Evolutionary conservation across 306 rosid genomes (phyloP).

Genomic region (Medicago arabica): DNA sequence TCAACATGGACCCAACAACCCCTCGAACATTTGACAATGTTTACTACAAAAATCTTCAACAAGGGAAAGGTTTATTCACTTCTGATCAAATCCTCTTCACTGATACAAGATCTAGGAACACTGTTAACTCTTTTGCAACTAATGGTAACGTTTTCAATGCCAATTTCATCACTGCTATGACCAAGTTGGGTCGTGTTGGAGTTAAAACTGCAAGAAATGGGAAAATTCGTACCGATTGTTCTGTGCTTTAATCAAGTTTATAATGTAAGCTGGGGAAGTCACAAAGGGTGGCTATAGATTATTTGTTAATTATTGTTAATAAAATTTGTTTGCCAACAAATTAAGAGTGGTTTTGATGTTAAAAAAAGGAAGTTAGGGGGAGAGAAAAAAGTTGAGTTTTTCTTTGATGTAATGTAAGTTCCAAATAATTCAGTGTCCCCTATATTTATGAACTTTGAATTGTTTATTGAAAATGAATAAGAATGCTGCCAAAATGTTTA

Average conservation of each 20-base stretch:
- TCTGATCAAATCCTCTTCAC: constrained; percentile 72
- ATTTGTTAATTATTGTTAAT: constrained; percentile 38
- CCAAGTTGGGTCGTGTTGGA: constrained; percentile 76
- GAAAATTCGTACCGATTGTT: constrained; percentile 67
- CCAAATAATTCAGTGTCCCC: constrained; percentile 39
- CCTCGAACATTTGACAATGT: constrained; percentile 64
- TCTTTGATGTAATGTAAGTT: constrained; percentile 25
- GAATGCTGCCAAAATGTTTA: background rate
- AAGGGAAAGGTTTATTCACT: constrained; percentile 67
- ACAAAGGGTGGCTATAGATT: background rate
- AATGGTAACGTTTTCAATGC: constrained; percentile 41
- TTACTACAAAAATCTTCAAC: constrained; percentile 67
- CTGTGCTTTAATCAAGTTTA: constrained; percentile 46
- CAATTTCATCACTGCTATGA: constrained; percentile 64
- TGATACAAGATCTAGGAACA: constrained; percentile 54
- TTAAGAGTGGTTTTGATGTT: constrained; percentile 8
- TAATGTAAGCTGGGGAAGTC: background rate
- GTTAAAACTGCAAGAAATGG: constrained; percentile 66
- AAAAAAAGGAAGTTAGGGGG: background rate
- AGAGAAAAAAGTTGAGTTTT: constrained; percentile 6
- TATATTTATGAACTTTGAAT: constrained; percentile 30
- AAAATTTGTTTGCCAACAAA: constrained; percentile 14
- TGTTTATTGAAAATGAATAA: constrained; percentile 26
- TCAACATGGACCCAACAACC: constrained; percentile 82
- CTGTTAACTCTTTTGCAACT: constrained; percentile 56